phyloP scores from a whole-genome alignment of 2,329 filamentous ascomycete genomes.

The Gyromitra esculenta region DNA sequence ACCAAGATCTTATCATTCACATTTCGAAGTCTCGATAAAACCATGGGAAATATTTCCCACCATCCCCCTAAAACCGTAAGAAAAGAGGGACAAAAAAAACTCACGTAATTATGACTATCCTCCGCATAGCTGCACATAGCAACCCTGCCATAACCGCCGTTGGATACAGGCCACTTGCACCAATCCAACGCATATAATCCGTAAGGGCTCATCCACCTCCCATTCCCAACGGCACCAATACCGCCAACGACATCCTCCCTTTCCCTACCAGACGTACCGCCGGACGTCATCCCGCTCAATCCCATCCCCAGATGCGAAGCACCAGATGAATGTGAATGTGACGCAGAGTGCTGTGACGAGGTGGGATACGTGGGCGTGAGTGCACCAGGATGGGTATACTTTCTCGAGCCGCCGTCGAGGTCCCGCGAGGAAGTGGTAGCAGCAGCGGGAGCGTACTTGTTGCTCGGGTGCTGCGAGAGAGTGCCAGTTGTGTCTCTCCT shows the following conservation, averaged over 20 bases:
- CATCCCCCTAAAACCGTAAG: conserved; percentile 8
- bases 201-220: conserved; percentile 77
- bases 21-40: no score
- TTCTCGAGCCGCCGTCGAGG: conserved; percentile 34
- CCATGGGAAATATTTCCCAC: neutral
- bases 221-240: conserved; percentile 52
- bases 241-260: conserved; percentile 48
- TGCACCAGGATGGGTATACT: conserved; percentile 53
- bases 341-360: conserved; percentile 46
- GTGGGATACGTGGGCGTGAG: conserved; percentile 52
- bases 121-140: conserved; percentile 96
- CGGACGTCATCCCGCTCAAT: conserved; percentile 42
- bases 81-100: conserved; percentile 57
- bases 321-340: conserved; percentile 42
- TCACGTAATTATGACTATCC: conserved; percentile 96
- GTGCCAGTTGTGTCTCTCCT: conserved; percentile 47
- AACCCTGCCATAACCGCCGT: conserved; percentile 82
- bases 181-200: conserved; percentile 96
- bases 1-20: no score
- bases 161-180: conserved; percentile 90
- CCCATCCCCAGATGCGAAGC: conserved; percentile 49
- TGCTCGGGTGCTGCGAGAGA: neutral
- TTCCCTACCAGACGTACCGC: conserved; percentile 36
- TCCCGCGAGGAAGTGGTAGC: conserved; percentile 24
- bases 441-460: conserved; percentile 48